Percentiles rank a stretch among this genome's conserved stretches.
Evolutionary conservation across 371 early-diverging fungal genomes (phyloP).

Genomic region (Haplosporangium sp.): DNA sequence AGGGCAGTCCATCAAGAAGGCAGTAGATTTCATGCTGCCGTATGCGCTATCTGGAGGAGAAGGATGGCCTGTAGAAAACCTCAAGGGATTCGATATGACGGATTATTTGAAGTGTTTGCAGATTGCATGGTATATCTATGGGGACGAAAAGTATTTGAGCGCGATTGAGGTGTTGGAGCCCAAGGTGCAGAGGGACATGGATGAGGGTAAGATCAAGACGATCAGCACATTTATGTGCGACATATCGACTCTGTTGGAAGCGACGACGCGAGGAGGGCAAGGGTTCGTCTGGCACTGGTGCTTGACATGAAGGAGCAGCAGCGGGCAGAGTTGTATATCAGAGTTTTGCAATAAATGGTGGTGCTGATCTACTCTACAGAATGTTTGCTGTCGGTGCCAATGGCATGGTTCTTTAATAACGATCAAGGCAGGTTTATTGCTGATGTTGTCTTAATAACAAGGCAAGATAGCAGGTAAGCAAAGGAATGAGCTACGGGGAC

Average conservation of each 20-base stretch:
- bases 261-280: conserved; percentile 38
- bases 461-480: too few relatives aligned
- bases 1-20: conserved; percentile 58
- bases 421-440: too few relatives aligned
- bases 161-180: conserved; percentile 39
- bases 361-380: neutral
- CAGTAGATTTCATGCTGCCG: conserved; percentile 63
- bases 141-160: conserved; percentile 51
- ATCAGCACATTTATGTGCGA: conserved; percentile 53
- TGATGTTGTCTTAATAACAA: too few relatives aligned
- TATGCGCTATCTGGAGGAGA: conserved; percentile 57
- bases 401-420: too few relatives aligned
- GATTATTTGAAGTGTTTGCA: conserved; percentile 57
- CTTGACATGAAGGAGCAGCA: conserved; percentile 28
- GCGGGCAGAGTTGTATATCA: too few relatives aligned
- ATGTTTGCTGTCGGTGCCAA: neutral
- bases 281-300: conserved; percentile 56
- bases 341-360: neutral
- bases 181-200: conserved; percentile 46
- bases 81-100: conserved; percentile 47
- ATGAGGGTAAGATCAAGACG: conserved; percentile 49
- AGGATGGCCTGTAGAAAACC: conserved; percentile 59
- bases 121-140: conserved; percentile 60
- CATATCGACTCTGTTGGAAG: conserved; percentile 46
- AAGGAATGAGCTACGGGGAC: too few relatives aligned